Conservation (phyloP, 768 basidiomycete genomes). For the Goffeauzyma gilvescens region DNA sequence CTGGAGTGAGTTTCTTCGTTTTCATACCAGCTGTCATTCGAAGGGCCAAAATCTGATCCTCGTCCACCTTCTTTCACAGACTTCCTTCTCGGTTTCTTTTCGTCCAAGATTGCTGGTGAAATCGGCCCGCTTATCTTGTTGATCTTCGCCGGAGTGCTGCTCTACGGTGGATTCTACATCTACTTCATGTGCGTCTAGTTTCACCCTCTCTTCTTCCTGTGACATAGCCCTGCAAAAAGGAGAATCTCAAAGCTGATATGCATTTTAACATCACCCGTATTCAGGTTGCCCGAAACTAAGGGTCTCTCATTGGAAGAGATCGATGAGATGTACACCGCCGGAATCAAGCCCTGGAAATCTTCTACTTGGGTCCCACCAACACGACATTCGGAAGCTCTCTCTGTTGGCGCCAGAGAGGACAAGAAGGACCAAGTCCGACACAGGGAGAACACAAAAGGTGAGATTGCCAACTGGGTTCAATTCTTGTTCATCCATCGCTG, state of each 20-base stretch:
- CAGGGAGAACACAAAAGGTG: no score
- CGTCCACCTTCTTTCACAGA: slow-evolving; percentile 1
- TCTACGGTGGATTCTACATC: slow-evolving; percentile 6
- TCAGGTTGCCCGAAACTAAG: slow-evolving; percentile 6
- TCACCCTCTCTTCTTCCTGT: background rate
- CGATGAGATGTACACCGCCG: slow-evolving; percentile 8
- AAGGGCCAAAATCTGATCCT: no score
- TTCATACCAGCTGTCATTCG: background rate
- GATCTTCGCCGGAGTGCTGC: slow-evolving; percentile 8
- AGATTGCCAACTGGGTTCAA: no score
- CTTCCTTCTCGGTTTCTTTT: slow-evolving; percentile 11
- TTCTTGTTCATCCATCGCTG: no score
- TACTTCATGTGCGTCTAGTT: background rate
- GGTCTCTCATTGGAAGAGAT: slow-evolving; percentile 7
- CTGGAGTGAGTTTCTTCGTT: slow-evolving; percentile 13
- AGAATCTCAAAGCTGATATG: background rate
- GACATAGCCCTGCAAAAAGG: background rate
- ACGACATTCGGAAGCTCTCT: background rate
- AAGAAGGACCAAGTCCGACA: background rate
- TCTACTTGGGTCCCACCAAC: slow-evolving; percentile 5
- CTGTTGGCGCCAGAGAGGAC: background rate
- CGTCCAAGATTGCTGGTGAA: slow-evolving; percentile 8
- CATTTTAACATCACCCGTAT: background rate
- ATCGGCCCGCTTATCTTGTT: slow-evolving; percentile 10
- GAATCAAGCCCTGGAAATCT: slow-evolving; percentile 8